Conservation (phyloP, 2,329 filamentous ascomycete genomes). For the Basipetospora sp. region DNA sequence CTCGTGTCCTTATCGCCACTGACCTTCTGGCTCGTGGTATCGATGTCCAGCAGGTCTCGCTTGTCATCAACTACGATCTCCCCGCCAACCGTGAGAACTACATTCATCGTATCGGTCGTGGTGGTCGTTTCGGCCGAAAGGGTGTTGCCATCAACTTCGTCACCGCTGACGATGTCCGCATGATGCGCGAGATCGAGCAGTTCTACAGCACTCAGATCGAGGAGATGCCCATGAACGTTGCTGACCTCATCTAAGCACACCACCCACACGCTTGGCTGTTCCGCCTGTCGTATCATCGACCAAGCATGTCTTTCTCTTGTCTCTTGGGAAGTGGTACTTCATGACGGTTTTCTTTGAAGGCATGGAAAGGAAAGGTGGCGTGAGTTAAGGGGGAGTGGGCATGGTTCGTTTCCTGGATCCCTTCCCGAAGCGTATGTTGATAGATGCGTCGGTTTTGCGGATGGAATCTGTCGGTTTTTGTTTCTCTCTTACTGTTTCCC, state of each 20-base stretch:
- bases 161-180: conserved; percentile 94
- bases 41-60: conserved; percentile 97
- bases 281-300: not conserved
- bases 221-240: conserved; percentile 97
- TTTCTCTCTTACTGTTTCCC: too few relatives aligned
- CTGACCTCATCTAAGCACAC: conserved; percentile 49
- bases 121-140: conserved; percentile 98
- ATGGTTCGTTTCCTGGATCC: not conserved
- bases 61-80: conserved; percentile 99
- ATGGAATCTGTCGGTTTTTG: too few relatives aligned
- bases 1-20: conserved; percentile 94
- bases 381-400: not conserved
- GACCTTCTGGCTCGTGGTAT: conserved; percentile 98
- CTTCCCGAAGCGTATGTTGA: conserved; percentile 6
- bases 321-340: not conserved
- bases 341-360: not conserved
- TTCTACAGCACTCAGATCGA: conserved; percentile 99
- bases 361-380: not conserved
- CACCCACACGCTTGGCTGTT: too few relatives aligned
- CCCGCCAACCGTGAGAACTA: conserved; percentile 99
- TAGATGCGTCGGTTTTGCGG: conserved; percentile 6
- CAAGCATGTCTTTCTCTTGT: not conserved
- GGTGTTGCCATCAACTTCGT: conserved; percentile 99
- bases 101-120: conserved; percentile 98
- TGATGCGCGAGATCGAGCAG: conserved; percentile 99